A percentile compares a stretch with the other conserved stretches of the same genome.
These are phyloP conservation scores for Coriolopsis trogii DNA, from an alignment of 1,284 basidiomycete genomes.

Conservation along the genomic window DNA sequence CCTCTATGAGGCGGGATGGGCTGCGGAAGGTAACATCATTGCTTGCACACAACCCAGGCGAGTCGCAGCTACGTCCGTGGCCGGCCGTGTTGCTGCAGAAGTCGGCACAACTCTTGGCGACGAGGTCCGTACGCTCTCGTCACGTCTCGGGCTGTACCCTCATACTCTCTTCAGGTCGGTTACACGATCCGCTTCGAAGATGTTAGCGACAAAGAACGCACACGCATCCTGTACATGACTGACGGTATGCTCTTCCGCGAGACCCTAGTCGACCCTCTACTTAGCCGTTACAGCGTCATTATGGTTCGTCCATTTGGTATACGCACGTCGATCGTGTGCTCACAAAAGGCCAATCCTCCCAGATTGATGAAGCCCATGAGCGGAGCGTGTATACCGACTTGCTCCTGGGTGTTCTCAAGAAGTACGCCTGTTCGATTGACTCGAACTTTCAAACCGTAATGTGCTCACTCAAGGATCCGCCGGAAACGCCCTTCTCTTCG, in stretches of 20 bases:
- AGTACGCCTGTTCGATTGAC: constrained; percentile 45
- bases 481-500: constrained; percentile 88
- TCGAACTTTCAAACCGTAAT: neutral
- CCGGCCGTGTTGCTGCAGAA: constrained; percentile 87
- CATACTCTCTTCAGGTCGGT: constrained; percentile 67
- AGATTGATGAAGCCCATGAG: constrained; percentile 99
- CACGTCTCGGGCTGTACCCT: neutral
- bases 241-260: constrained; percentile 98
- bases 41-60: constrained; percentile 94
- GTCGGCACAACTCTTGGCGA: constrained; percentile 88
- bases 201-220: constrained; percentile 77
- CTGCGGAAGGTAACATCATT: constrained; percentile 75
- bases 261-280: constrained; percentile 85
- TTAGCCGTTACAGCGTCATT: constrained; percentile 91
- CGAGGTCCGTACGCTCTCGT: constrained; percentile 58
- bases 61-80: constrained; percentile 95
- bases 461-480: constrained; percentile 66
- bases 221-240: constrained; percentile 95
- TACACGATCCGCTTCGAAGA: constrained; percentile 99
- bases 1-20: constrained; percentile 90
- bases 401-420: constrained; percentile 90
- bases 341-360: constrained; percentile 13
- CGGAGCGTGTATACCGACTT: constrained; percentile 94
- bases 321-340: neutral
- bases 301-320: constrained; percentile 85